Percentiles rank a stretch among this genome's conserved stretches.
phyloP scores from a whole-genome alignment of 257 asterid genomes.

The Solanum ossicruentum region DNA sequence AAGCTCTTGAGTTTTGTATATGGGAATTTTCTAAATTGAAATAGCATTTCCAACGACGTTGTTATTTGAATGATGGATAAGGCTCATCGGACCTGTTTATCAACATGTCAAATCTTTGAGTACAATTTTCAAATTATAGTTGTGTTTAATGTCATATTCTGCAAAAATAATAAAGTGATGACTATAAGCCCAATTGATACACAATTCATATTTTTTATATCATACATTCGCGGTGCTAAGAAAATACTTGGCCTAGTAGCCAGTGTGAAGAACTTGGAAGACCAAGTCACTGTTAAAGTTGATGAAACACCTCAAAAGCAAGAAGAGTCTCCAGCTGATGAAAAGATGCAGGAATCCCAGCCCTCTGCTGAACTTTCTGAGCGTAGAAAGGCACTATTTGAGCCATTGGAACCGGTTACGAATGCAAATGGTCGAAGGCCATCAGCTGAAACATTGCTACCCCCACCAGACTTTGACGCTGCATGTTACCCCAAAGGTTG shows the following conservation, averaged over 20 bases:
- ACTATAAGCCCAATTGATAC: neutral
- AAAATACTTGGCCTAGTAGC: constrained; percentile 13
- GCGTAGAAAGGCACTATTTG: constrained; percentile 79
- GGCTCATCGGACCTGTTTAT: neutral
- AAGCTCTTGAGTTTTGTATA: neutral
- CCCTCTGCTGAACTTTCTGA: constrained; percentile 45
- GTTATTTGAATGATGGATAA: neutral
- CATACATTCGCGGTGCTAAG: neutral
- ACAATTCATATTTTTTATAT: neutral
- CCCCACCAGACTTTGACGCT: constrained; percentile 89
- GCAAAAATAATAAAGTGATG: neutral
- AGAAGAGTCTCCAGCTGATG: constrained; percentile 24
- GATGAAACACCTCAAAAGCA: constrained; percentile 9
- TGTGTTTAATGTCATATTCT: neutral
- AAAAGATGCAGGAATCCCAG: constrained; percentile 33
- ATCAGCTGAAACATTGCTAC: constrained; percentile 66
- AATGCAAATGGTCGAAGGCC: constrained; percentile 39
- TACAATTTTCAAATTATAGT: neutral
- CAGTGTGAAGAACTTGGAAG: constrained; percentile 23
- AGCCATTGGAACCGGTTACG: constrained; percentile 50
- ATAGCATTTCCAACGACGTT: neutral
- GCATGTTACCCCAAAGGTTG: constrained; percentile 85
- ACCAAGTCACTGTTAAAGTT: neutral
- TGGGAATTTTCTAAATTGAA: neutral
- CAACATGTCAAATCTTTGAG: neutral